A percentile compares a stretch with the other conserved stretches of the same genome.
Conservation (phyloP, 2,329 filamentous ascomycete genomes). For the Epichloe coenophiala region DNA sequence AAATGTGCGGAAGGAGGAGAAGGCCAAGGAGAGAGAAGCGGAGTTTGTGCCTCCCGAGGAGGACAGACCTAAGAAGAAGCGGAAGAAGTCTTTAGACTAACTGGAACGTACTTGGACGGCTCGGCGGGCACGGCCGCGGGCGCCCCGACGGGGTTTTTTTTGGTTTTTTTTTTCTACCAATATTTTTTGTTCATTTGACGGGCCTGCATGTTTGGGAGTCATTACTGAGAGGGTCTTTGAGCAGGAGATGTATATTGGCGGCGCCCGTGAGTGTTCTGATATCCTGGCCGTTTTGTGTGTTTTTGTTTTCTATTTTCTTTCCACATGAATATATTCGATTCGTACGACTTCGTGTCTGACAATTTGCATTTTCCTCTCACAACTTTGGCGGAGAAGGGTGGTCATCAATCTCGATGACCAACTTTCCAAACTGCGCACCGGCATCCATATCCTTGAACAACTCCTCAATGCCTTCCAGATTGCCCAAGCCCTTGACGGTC, state of each 20-base stretch:
- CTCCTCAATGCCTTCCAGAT: conserved; percentile 64
- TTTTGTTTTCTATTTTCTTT: not conserved
- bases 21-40: conserved; percentile 69
- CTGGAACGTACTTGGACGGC: not conserved
- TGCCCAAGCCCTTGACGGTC: conserved; percentile 57
- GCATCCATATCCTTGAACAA: conserved; percentile 83
- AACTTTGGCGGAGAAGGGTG: conserved; percentile 24
- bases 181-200: not conserved
- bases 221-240: not conserved
- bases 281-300: conserved; percentile 6
- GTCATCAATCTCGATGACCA: conserved; percentile 61
- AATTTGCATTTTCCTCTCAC: conserved; percentile 11
- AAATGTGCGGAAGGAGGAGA: conserved; percentile 76
- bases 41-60: conserved; percentile 85
- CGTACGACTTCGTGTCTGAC: not conserved
- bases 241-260: conserved; percentile 1
- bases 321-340: no score
- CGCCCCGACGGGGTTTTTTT: not conserved
- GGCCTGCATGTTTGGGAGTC: not conserved
- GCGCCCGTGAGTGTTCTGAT: conserved; percentile 7
- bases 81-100: conserved; percentile 36
- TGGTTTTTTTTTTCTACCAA: not conserved
- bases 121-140: no score
- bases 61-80: conserved; percentile 49
- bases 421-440: conserved; percentile 79